A percentile compares a stretch with the other conserved stretches of the same genome.
Conservation (phyloP, 441 rosid genomes). For the Aquilaria agallochum region DNA sequence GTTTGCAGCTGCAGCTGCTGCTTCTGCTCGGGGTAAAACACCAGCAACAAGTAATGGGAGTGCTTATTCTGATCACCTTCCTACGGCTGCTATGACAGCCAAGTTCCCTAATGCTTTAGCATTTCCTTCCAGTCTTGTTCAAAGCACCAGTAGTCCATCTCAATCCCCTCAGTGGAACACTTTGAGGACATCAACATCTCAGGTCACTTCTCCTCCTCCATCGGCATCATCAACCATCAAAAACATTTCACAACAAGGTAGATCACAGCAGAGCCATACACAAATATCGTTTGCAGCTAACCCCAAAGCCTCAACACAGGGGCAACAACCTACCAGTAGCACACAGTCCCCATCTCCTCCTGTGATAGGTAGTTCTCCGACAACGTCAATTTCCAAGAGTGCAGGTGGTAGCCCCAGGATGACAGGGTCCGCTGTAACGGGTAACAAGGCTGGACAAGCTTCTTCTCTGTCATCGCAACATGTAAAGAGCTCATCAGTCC, state of each 20-base stretch:
- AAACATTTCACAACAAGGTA: constrained; percentile 61
- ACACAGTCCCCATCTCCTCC: constrained; percentile 66
- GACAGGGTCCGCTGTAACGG: constrained; percentile 48
- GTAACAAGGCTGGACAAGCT: constrained; percentile 69
- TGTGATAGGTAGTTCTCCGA: constrained; percentile 78
- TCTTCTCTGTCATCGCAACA: constrained; percentile 64
- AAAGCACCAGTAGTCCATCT: constrained; percentile 48
- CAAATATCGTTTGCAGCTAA: constrained; percentile 84
- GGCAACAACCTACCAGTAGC: constrained; percentile 48
- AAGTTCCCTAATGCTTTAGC: constrained; percentile 55
- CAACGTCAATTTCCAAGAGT: constrained; percentile 81
- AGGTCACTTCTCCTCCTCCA: constrained; percentile 54
- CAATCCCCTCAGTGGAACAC: constrained; percentile 90
- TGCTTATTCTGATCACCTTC: constrained; percentile 62
- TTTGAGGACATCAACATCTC: constrained; percentile 47
- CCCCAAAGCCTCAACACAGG: constrained; percentile 55
- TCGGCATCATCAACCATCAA: constrained; percentile 57
- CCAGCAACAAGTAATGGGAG: constrained; percentile 57
- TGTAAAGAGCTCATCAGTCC: constrained; percentile 49
- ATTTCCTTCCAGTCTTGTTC: constrained; percentile 75
- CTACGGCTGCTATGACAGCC: constrained; percentile 44
- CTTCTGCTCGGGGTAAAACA: constrained; percentile 65
- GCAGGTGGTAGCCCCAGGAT: constrained; percentile 93
- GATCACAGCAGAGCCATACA: constrained; percentile 58
- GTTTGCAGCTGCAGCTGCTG: constrained; percentile 27